Evolutionary conservation across 768 basidiomycete genomes (phyloP).

Genomic region (Rhizopogon sp.): DNA sequence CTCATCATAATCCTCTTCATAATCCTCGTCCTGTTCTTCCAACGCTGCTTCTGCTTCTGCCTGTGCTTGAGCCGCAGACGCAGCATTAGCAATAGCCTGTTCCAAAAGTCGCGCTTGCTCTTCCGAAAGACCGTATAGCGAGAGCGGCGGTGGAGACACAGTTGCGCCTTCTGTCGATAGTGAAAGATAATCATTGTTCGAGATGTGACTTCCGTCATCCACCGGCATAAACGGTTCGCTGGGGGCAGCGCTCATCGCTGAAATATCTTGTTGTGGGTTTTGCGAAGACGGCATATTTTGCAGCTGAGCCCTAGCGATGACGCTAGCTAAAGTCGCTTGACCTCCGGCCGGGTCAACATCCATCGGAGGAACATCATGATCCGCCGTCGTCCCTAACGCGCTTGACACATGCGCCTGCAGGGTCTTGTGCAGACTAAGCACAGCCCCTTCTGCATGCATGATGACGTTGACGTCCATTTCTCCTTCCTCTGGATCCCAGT

Average conservation of each 20-base stretch:
- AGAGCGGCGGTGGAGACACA: conserved; percentile 38
- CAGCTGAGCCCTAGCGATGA: conserved; percentile 66
- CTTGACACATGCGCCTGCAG: conserved; percentile 55
- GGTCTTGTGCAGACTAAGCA: conserved; percentile 50
- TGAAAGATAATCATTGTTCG: conserved; percentile 5
- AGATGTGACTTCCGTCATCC: conserved; percentile 1
- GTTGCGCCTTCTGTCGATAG: conserved; percentile 5
- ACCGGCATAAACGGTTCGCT: conserved; percentile 5
- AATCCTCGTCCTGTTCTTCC: conserved; percentile 63
- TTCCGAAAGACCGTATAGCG: conserved; percentile 67
- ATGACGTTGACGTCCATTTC: conserved; percentile 50
- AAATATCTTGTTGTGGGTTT: conserved; percentile 6
- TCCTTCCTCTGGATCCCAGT: conserved; percentile 49
- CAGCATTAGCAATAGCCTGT: conserved; percentile 69
- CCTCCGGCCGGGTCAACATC: conserved; percentile 44
- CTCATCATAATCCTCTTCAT: conserved; percentile 40
- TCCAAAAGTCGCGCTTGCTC: conserved; percentile 68
- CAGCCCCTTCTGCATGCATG: conserved; percentile 43
- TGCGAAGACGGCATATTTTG: conserved; percentile 32
- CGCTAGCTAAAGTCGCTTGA: conserved; percentile 66
- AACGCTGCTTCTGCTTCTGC: conserved; percentile 75
- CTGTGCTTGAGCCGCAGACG: conserved; percentile 70
- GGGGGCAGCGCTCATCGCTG: not conserved
- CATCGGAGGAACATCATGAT: conserved; percentile 24
- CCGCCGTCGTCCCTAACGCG: conserved; percentile 37